Percentiles rank a stretch among this genome's conserved stretches.
phyloP scores from a whole-genome alignment of 768 basidiomycete genomes.

The Tricholoma sp. region DNA sequence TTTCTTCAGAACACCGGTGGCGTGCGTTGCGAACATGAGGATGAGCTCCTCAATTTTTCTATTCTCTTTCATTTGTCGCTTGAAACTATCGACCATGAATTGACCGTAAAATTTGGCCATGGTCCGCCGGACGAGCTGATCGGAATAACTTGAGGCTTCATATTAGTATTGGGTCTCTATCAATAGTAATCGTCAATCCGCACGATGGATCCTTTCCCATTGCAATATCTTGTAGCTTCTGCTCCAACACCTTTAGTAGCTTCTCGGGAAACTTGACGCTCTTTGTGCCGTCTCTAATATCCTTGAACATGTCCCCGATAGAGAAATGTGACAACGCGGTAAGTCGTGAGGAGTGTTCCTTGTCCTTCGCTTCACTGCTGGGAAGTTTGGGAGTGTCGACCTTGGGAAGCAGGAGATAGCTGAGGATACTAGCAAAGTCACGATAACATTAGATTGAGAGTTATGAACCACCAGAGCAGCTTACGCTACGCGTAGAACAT shows the following conservation, averaged over 20 bases:
- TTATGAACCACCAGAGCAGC: slow-evolving; percentile 17
- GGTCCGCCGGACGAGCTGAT: slow-evolving; percentile 83
- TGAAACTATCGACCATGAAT: slow-evolving; percentile 80
- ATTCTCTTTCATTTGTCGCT: slow-evolving; percentile 90
- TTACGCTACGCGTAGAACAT: slow-evolving; percentile 81
- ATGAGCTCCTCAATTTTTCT: slow-evolving; percentile 97
- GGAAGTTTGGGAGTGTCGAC: slow-evolving; percentile 26
- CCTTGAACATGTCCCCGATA: slow-evolving; percentile 78
- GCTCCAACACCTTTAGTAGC: slow-evolving; percentile 84
- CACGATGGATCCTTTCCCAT: slow-evolving; percentile 90
- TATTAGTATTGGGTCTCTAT: slow-evolving; percentile 1
- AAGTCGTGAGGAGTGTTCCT: slow-evolving; percentile 65
- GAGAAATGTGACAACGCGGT: slow-evolving; percentile 64
- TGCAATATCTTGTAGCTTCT: slow-evolving; percentile 85
- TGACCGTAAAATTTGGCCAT: slow-evolving; percentile 93
- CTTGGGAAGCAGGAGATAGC: slow-evolving; percentile 66
- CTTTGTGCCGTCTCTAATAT: slow-evolving; percentile 71
- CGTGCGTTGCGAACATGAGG: slow-evolving; percentile 90
- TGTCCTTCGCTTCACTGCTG: slow-evolving; percentile 40
- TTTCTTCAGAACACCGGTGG: slow-evolving; percentile 84
- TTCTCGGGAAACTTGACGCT: slow-evolving; percentile 94
- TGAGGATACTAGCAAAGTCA: slow-evolving; percentile 51
- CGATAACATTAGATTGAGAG: background rate
- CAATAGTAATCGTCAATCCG: slow-evolving; percentile 27
- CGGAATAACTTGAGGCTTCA: slow-evolving; percentile 63